Percentiles rank a stretch among this genome's conserved stretches.
Evolutionary conservation across 768 basidiomycete species (phyloP).

Genomic region (Leccinum subtestaceum): DNA sequence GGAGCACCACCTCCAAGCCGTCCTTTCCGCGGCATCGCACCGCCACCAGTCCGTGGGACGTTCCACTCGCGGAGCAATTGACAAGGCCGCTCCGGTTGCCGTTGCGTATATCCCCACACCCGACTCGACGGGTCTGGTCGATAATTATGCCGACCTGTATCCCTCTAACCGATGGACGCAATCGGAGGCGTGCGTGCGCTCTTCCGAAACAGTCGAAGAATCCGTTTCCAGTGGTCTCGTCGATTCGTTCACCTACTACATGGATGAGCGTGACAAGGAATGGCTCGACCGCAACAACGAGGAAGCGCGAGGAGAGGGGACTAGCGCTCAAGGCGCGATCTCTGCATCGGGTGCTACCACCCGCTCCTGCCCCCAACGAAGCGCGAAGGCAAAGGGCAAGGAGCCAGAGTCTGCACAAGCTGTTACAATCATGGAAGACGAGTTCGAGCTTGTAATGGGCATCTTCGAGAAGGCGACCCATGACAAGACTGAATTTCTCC

Average conservation of each 20-base stretch:
- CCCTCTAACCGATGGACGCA: slow-evolving; percentile 69
- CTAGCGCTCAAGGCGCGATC: slow-evolving; percentile 70
- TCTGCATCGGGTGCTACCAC: slow-evolving; percentile 49
- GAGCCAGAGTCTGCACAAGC: slow-evolving; percentile 68
- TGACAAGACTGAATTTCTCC: slow-evolving; percentile 84
- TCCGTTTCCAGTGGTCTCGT: slow-evolving; percentile 55
- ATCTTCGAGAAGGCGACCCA: slow-evolving; percentile 90
- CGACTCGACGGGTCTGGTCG: slow-evolving; percentile 77
- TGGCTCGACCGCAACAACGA: slow-evolving; percentile 95
- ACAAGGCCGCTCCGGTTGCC: slow-evolving; percentile 37
- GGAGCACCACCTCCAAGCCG: slow-evolving; percentile 60
- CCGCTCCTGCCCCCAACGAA: slow-evolving; percentile 53
- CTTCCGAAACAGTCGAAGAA: slow-evolving; percentile 86
- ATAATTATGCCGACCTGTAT: slow-evolving; percentile 78
- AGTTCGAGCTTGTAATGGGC: slow-evolving; percentile 95
- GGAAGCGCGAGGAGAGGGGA: slow-evolving; percentile 81
- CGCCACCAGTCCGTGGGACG: slow-evolving; percentile 40
- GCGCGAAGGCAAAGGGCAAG: slow-evolving; percentile 81
- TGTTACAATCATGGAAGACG: slow-evolving; percentile 78
- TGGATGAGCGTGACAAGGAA: slow-evolving; percentile 94
- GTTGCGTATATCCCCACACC: slow-evolving; percentile 90
- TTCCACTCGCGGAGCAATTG: slow-evolving; percentile 34
- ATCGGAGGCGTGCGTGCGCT: slow-evolving; percentile 72
- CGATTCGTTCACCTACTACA: slow-evolving; percentile 82
- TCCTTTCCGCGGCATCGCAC: slow-evolving; percentile 53